Base-by-base conservation (phyloP, 345 rosid species). In the Excoecaria cochinchinensis region DNA sequence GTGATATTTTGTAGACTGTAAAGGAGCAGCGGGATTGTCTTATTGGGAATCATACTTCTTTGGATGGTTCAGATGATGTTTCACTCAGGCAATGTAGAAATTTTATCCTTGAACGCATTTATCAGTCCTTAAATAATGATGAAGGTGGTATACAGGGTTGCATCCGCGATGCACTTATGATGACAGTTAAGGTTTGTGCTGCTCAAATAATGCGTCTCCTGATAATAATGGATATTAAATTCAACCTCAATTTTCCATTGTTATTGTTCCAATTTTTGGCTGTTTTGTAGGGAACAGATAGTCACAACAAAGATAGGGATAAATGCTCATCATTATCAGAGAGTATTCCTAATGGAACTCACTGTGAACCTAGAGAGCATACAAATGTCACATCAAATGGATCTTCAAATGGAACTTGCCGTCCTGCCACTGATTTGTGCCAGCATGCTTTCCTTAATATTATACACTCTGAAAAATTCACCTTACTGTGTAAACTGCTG, bases 381-480 rank as follows among this genome's bases (percentile, higher is more conserved):
- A 79, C 67, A 60, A 82, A 76, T 82, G 67, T 79, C 50, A 80
- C 48, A 57, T 76, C 86, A 69, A 83, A 83, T 81, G 89, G 75
- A 70, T 77, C 81, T 75, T 61, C 71, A 74, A 70, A 62, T 36
- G 90, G 75, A 76, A 69, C 86, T 31, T 75, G 62, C 70, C 68
- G 69, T 74, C 80, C 82, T 44, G 85, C 75, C 36, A 91, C 87
- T 24, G 89, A 87, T 56, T 80, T 75, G 84, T 91, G 95, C 82
- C 92, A 78, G 80, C 82, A 70, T 78, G 90, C 87, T 80, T 87
- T 95, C 74, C 85, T 83, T 75, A 81, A 86, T 59, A 88, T 90
- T 64, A 62, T 93, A 71, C 80, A 81, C 61, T 93, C 99, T 24
- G 89, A 90, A 79, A 88, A 90, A 79, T 95, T 93, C 83, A 82